Conservation (phyloP, 352 stramenopile species). For the Lagenidium giganteum region DNA sequence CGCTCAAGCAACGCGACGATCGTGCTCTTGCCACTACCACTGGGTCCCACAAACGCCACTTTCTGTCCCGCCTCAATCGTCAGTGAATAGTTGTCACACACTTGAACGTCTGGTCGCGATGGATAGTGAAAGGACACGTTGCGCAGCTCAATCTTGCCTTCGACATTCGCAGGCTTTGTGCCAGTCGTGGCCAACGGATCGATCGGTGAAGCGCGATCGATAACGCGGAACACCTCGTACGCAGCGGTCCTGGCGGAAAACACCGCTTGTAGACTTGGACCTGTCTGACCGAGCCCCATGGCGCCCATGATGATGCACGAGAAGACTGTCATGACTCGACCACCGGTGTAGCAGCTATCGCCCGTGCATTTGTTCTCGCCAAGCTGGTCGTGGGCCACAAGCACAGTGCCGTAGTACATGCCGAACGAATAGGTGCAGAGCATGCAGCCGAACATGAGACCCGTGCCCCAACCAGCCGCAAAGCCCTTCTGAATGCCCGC, state of each 20-base stretch:
- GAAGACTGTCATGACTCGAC: slow-evolving; percentile 21
- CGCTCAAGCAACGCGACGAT: slow-evolving; percentile 83
- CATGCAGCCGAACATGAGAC: slow-evolving; percentile 20
- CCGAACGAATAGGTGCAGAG: slow-evolving; percentile 27
- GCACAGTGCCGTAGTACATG: slow-evolving; percentile 35
- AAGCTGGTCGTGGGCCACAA: slow-evolving; percentile 12
- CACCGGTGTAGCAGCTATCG: slow-evolving; percentile 15
- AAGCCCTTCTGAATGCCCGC: slow-evolving; percentile 15
- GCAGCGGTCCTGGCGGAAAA: slow-evolving; percentile 14
- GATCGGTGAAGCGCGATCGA: slow-evolving; percentile 31
- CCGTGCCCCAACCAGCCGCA: slow-evolving; percentile 15
- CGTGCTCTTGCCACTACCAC: slow-evolving; percentile 81
- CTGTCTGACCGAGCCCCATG: slow-evolving; percentile 22
- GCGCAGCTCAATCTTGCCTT: slow-evolving; percentile 37
- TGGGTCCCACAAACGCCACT: slow-evolving; percentile 27
- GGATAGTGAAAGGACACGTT: slow-evolving; percentile 40
- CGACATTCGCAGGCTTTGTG: slow-evolving; percentile 11
- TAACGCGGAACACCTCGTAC: slow-evolving; percentile 24
- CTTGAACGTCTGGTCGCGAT: slow-evolving; percentile 8
- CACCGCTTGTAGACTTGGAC: slow-evolving; percentile 18
- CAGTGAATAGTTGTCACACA: slow-evolving; percentile 16
- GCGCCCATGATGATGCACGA: slow-evolving; percentile 27
- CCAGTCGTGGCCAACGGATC: slow-evolving; percentile 13
- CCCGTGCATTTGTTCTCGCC: slow-evolving; percentile 3
- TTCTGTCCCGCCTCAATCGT: slow-evolving; percentile 28